Evolutionary conservation across 371 early-diverging fungal species (phyloP).

Genomic region (Rhizomucor pusillus): DNA sequence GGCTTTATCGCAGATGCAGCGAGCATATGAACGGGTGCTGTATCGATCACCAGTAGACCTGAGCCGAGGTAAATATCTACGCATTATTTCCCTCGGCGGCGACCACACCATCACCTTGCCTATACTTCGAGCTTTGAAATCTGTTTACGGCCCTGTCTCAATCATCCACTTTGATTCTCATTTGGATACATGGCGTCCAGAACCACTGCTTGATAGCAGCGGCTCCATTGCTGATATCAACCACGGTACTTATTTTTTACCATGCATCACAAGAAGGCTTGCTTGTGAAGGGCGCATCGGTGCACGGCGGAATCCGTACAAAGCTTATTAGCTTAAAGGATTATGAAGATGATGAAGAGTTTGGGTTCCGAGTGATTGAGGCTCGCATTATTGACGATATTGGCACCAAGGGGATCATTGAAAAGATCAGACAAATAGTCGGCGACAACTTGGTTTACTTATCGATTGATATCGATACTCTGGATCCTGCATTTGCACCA

Average conservation of each 20-base stretch:
- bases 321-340: conserved; percentile 17
- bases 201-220: too few species aligned
- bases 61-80: conserved; percentile 5
- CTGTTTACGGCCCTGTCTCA: conserved; percentile 23
- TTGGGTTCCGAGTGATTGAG: conserved; percentile 29
- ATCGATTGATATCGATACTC: conserved; percentile 33
- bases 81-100: conserved; percentile 22
- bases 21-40: conserved; percentile 14
- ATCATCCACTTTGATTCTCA: conserved; percentile 37
- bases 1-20: conserved; percentile 14
- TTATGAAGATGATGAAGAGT: conserved; percentile 18
- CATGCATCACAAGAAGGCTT: conserved; percentile 31
- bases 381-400: conserved; percentile 22
- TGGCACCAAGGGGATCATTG: conserved; percentile 25
- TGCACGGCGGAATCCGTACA: conserved; percentile 32
- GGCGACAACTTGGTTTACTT: conserved; percentile 23
- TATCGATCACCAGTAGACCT: conserved; percentile 9
- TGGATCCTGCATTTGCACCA: conserved; percentile 31
- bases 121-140: conserved; percentile 17
- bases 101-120: conserved; percentile 26
- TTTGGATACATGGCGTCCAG: conserved; percentile 31
- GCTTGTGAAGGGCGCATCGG: conserved; percentile 18
- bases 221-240: conserved; percentile 11
- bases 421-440: conserved; percentile 20
- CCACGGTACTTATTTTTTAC: conserved; percentile 23